phyloP scores from a whole-genome alignment of 371 early-diverging fungal genomes.

The Basidiobolus meristosporus region DNA sequence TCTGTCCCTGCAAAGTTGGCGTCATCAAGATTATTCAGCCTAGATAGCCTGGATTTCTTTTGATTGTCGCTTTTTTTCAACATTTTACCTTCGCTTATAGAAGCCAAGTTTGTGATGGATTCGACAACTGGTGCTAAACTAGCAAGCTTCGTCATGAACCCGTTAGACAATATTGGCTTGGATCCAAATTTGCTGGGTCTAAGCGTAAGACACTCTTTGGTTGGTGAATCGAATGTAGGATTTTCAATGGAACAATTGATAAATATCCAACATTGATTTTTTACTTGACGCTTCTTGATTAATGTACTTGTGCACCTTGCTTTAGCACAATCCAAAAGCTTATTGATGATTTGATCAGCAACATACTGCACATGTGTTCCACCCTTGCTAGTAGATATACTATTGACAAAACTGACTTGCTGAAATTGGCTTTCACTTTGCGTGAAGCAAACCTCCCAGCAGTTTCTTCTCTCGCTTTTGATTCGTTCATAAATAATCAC shows the following conservation, averaged over 20 bases:
- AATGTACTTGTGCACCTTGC: conserved; percentile 69
- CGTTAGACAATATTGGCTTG: conserved; percentile 55
- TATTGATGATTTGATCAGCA: conserved; percentile 74
- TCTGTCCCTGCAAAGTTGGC: conserved; percentile 91
- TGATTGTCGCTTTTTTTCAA: conserved; percentile 91
- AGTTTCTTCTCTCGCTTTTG: not conserved
- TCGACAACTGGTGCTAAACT: conserved; percentile 38
- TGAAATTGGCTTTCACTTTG: conserved; percentile 90
- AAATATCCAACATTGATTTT: conserved; percentile 88
- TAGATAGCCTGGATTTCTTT: conserved; percentile 48
- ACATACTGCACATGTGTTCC: conserved; percentile 92
- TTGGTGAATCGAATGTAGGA: conserved; percentile 98
- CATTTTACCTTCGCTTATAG: conserved; percentile 65
- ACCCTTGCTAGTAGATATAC: conserved; percentile 95
- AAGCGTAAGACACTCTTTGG: conserved; percentile 96
- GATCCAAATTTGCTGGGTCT: conserved; percentile 75
- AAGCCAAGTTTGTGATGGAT: conserved; percentile 57
- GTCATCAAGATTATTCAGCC: conserved; percentile 95
- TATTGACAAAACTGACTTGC: conserved; percentile 96
- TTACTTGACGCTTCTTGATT: conserved; percentile 77
- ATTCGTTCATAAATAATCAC: conserved; percentile 47
- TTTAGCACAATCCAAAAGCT: conserved; percentile 51
- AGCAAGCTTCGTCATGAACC: conserved; percentile 63
- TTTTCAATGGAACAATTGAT: conserved; percentile 97
- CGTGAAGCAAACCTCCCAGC: conserved; percentile 1